Base-by-base conservation (phyloP, 768 basidiomycete genomes). In the Tephrocybe sp. region DNA sequence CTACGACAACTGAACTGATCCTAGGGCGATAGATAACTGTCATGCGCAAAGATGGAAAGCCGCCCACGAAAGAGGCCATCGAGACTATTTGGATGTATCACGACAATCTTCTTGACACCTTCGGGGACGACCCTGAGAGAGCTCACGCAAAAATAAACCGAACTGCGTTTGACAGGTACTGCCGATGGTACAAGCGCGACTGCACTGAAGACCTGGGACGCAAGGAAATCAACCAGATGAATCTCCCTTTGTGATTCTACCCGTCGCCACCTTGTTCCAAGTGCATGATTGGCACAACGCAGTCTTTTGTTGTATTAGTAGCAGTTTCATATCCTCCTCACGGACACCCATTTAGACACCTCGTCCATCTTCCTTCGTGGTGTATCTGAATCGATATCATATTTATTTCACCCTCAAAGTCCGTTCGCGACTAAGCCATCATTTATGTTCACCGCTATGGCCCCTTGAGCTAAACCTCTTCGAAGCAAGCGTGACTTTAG, bases 51-150 rank as follows among this genome's bases (percentile, higher is more conserved):
- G 54, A 55, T 16, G 49, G 49, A 16, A 36, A 47, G 39, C 54
- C 49, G 1, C 54, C 51, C 34, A 55, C 54, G 12, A 13, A 35
- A 22, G 61, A n/a, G n/a, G n/a, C n/a, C n/a, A n/a, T 61, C 34
- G 60, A 60, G 53, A 61, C 62, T 1, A 61, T 63, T n/a, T 61
- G 68, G 59, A 67, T 68, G 65, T 71, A 65, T 23, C 62, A 66
- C 30, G 68, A 72, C 55, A 53, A 62, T 44, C 43, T 69, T 5
- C 59, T 70, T 26, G 56, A 57, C 50, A 50, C 65, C 31, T 68
- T 67, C 40, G 64, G 54, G 30, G 47, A 53, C 17, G 46, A 48
- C 4, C 40, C 45, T 17, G 10, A 32, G 6, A 39, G 43, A 8
- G 38, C 39, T n/a, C 35, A 13, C 12, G 19, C 17, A 3, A 23